Evolutionary conservation across 768 basidiomycete species (phyloP), one percentile per base, ranked within the genome.

Genomic region (Lactarius evosmus): DNA sequence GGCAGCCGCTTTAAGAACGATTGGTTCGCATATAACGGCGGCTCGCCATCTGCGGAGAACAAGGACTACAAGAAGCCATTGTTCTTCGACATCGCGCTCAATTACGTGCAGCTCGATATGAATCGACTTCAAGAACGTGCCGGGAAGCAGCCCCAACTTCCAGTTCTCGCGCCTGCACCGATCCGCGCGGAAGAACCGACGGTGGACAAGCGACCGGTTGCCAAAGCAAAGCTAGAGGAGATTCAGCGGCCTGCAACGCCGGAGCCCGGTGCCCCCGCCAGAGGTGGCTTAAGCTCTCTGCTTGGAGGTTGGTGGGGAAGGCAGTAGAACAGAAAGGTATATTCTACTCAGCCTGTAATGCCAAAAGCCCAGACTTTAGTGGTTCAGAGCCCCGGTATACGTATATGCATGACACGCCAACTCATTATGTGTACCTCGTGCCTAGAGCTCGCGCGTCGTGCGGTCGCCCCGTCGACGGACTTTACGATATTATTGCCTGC

Each of bases 11-110:
- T 83, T 74, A 91, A 91, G 72, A 83, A 81, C 38, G 87, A 87
- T 51, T 94, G 92, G 92, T 89, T 90, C 69, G 79, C 84, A 1
- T 82, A 81, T 72, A 91, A 91, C 69, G 91, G 91, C 3, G 91
- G 91, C 3, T 76, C 79, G 34, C 60, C 67, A 7, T 69, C 76
- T 36, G 70, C 59, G 0, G 79, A 82, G 54, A 71, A 78, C 55
- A 79, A 81, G 69, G 74, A 78, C 41, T 78, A 86, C 71, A 86
- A 88, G 77, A 96, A 96, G 72, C 92, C 93, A 17, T 70, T 93
- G 44, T 97, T 98, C 79, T 97, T 95, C 75, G 92, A 97, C 72
- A 89, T 93, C 65, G 95, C 93, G 19, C 85, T 95, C 70, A 97
- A 96, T 75, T 97, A 96, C 71, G 87, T 93, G 60, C 85, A 90